Conservation (phyloP, 108 stramenopile genomes). For the Pinguiococcus pyrenoidosus region DNA sequence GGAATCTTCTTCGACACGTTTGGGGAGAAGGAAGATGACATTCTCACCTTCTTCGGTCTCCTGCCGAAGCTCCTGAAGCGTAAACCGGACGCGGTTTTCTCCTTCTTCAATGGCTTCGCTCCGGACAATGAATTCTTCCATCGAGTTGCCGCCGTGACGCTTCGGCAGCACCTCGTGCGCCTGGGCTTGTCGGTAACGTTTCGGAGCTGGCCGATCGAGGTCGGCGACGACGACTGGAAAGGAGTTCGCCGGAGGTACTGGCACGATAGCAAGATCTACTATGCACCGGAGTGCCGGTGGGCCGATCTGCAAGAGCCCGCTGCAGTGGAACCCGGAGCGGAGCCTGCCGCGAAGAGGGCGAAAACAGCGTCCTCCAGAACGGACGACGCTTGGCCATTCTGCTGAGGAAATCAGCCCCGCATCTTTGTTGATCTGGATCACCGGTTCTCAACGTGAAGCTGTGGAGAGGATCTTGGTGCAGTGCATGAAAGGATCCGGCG, state of each 20-base stretch:
- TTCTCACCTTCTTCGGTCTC: constrained; percentile 64
- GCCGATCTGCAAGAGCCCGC: too few species aligned
- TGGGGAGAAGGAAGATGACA: constrained; percentile 69
- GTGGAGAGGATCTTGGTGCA: too few species aligned
- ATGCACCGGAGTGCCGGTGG: too few species aligned
- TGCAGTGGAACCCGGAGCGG: too few species aligned
- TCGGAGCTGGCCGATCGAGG: constrained; percentile 53
- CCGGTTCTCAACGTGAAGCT: too few species aligned
- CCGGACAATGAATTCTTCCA: constrained; percentile 90
- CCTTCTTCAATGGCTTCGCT: constrained; percentile 62
- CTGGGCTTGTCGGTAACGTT: constrained; percentile 64
- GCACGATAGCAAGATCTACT: constrained; percentile 71
- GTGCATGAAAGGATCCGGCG: too few species aligned
- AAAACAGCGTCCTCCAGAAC: too few species aligned
- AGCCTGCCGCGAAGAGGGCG: too few species aligned
- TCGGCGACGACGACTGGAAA: constrained; percentile 63
- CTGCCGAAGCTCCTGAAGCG: constrained; percentile 5
- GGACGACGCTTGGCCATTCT: too few species aligned
- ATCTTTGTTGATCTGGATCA: too few species aligned
- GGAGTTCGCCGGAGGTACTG: constrained; percentile 77
- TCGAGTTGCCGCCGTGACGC: constrained; percentile 46
- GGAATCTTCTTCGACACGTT: constrained; percentile 86
- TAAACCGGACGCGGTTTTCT: constrained; percentile 57
- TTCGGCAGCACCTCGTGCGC: constrained; percentile 52
- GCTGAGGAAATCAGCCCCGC: too few species aligned